These are phyloP conservation scores for Trichosporon asahii DNA, from an alignment of 1,284 basidiomycete genomes.

Conservation along the genomic window DNA sequence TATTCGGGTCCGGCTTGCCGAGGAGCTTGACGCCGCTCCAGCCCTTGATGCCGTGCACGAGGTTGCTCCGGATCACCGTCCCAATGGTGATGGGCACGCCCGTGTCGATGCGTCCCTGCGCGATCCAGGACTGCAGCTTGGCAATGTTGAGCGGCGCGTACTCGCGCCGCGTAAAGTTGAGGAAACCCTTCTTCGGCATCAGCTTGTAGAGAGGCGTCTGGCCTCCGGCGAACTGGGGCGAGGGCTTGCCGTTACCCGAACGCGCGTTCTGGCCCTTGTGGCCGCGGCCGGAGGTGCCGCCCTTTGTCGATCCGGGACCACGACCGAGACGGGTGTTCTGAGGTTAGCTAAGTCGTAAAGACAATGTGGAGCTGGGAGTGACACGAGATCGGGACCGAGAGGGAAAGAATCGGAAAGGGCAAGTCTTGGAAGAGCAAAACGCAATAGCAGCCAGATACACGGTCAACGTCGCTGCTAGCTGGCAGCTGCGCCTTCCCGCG, in stretches of 20 bases:
- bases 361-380: no score
- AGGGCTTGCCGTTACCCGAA: conserved; percentile 81
- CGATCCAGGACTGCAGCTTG: conserved; percentile 85
- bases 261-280: conserved; percentile 95
- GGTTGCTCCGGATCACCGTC: conserved; percentile 77
- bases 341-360: background rate
- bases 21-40: conserved; percentile 77
- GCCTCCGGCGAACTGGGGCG: conserved; percentile 86
- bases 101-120: conserved; percentile 73
- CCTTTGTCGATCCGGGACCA: conserved; percentile 84
- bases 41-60: conserved; percentile 80
- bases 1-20: conserved; percentile 61
- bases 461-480: no score
- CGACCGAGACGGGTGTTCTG: conserved; percentile 92
- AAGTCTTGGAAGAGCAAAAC: no score
- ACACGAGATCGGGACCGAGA: no score
- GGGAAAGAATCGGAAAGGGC: no score
- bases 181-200: conserved; percentile 91
- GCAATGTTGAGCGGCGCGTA: conserved; percentile 84
- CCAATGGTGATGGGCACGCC: conserved; percentile 82
- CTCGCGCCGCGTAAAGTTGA: conserved; percentile 70
- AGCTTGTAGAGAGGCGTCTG: conserved; percentile 90
- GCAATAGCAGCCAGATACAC: no score
- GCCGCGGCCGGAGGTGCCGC: conserved; percentile 88
- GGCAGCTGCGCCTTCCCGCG: no score